phyloP scores from a whole-genome alignment of 2,329 filamentous ascomycete genomes.

The Sphaerulina vaccinii region DNA sequence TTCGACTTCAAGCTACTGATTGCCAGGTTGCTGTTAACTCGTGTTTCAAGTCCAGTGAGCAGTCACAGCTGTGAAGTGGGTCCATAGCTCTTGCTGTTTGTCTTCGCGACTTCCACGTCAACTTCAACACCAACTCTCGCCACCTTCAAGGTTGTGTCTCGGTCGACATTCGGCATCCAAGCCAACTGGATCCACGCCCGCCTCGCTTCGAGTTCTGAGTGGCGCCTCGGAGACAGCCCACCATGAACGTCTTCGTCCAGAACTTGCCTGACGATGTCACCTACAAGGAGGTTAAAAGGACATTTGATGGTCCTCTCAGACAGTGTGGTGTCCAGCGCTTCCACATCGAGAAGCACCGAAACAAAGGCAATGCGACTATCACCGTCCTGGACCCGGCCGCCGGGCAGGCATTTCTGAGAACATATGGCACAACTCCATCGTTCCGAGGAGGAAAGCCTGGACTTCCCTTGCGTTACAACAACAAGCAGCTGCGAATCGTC shows the following conservation, averaged over 20 bases:
- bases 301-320: slow-evolving; percentile 42
- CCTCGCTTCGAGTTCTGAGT: too few relatives aligned
- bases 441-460: slow-evolving; percentile 17
- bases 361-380: slow-evolving; percentile 45
- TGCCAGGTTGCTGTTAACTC: too few relatives aligned
- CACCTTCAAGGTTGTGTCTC: too few relatives aligned
- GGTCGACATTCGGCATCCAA: too few relatives aligned
- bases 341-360: slow-evolving; percentile 45
- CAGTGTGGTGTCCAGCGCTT: slow-evolving; percentile 44
- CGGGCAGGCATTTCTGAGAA: slow-evolving; percentile 45
- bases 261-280: slow-evolving; percentile 46
- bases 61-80: too few relatives aligned
- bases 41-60: too few relatives aligned
- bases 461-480: slow-evolving; percentile 18
- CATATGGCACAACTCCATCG: slow-evolving; percentile 31
- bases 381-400: slow-evolving; percentile 46
- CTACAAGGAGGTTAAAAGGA: slow-evolving; percentile 43
- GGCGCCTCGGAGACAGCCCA: too few relatives aligned
- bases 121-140: neutral
- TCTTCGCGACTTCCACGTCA: neutral
- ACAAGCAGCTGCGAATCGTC: slow-evolving; percentile 7
- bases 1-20: too few relatives aligned
- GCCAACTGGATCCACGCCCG: too few relatives aligned
- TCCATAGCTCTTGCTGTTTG: too few relatives aligned
- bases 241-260: slow-evolving; percentile 51